Evolutionary conservation across 305 asterid genomes (phyloP).

Genomic region (Rubia occidens): DNA sequence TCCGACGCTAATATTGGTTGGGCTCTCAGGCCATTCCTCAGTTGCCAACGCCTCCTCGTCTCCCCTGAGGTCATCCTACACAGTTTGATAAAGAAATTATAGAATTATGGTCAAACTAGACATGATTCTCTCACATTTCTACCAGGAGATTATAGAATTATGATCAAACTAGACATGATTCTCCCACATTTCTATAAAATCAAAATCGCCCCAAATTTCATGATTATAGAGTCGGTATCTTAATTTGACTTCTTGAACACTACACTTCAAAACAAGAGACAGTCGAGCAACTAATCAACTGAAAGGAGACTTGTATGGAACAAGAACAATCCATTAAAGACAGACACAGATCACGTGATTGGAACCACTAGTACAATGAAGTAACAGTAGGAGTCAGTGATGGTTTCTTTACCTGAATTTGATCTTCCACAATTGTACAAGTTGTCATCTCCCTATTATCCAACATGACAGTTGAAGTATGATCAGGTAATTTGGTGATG

Average conservation of each 20-base stretch:
- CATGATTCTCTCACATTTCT: not conserved
- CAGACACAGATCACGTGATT: not conserved
- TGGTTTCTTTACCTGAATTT: slow-evolving; percentile 16
- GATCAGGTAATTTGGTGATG: slow-evolving; percentile 25
- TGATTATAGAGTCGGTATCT: not conserved
- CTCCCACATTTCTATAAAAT: no score
- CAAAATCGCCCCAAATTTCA: not conserved
- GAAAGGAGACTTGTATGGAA: not conserved
- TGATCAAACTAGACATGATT: no score
- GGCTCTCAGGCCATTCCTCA: slow-evolving; percentile 89
- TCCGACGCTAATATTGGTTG: slow-evolving; percentile 73
- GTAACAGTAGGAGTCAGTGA: not conserved
- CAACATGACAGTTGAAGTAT: slow-evolving; percentile 22
- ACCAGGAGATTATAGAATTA: no score
- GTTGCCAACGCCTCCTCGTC: slow-evolving; percentile 43
- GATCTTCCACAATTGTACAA: slow-evolving; percentile 29
- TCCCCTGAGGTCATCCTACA: slow-evolving; percentile 22
- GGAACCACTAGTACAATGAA: not conserved
- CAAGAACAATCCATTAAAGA: not conserved
- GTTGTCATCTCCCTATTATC: slow-evolving; percentile 30
- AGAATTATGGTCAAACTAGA: not conserved
- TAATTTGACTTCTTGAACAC: not conserved
- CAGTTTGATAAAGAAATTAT: slow-evolving; percentile 20
- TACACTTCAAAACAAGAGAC: not conserved
- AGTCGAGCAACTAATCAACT: not conserved